Base-by-base conservation (phyloP, 495 filamentous ascomycete genomes). In the Filosporella fistucella region DNA sequence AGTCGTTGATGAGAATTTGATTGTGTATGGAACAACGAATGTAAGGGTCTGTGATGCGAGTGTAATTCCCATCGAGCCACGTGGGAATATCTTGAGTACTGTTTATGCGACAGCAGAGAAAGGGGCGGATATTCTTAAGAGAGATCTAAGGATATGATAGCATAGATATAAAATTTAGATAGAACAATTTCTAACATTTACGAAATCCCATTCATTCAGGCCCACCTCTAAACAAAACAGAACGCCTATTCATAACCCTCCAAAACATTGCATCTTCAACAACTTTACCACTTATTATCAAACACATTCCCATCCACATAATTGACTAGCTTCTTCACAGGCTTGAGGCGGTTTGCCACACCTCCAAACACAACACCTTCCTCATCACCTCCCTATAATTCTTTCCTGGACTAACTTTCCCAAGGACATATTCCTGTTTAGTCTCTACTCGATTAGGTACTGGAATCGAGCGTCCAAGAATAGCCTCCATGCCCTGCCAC, bases 41-140 rank as follows among this genome's bases (percentile, higher is more conserved):
- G 43, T 81, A 30, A 54, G 77, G 42, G 67, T 80, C 0, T 69
- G 75, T 0, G 77, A 81, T 55, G 77, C 76, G 0, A 78, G 74
- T 53, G 56, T 79, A n/a, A 68, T 82, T 72, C 6, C 77, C 1
- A 35, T 78, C 17, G 60, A 69, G 44, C 61, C 69, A 6, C 47
- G 53, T 10, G 75, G 66, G 0, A 75, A 79, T 59, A 71, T 79
- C 22, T 63, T 69, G 57, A 65, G 67, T 4, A 59, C 62, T 5
- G 73, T 79, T 8, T 80, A 78, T 61, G 75, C 71, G 0, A 63
- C 77, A 14, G 77, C 74, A 0, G 78, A 82, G 60, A 60, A 65
- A 52, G 75, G 70, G 13, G 74, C 75, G 4, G 75, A 75, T 39
- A 45, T 78, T 5, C 74, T 80, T 51, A 77, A 75, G 61, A 63